phyloP scores from a whole-genome alignment of 1,139 yeast genomes.

The Taphrina deformans region DNA sequence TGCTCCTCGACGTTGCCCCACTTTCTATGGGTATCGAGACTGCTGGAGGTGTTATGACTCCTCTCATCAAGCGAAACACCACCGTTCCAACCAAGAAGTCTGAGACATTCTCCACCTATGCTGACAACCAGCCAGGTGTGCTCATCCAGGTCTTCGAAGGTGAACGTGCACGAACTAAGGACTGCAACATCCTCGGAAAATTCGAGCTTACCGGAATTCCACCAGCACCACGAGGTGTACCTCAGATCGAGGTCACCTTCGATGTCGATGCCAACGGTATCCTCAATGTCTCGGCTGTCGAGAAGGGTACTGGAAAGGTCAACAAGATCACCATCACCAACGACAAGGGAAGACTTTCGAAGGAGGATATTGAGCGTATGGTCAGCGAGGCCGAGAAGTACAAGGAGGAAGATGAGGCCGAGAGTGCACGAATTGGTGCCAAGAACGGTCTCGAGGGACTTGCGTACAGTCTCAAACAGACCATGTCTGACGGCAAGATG shows the following conservation, averaged over 20 bases:
- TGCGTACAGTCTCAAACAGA: slow-evolving; percentile 84
- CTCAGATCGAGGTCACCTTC: slow-evolving; percentile 90
- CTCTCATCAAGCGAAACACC: slow-evolving; percentile 87
- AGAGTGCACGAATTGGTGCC: slow-evolving; percentile 69
- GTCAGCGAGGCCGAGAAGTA: slow-evolving; percentile 85
- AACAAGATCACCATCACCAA: slow-evolving; percentile 81
- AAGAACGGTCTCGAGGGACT: slow-evolving; percentile 92
- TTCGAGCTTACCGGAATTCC: slow-evolving; percentile 90
- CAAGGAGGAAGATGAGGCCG: slow-evolving; percentile 82
- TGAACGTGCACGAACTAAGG: slow-evolving; percentile 91
- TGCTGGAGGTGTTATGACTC: slow-evolving; percentile 93
- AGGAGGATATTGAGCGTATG: slow-evolving; percentile 94
- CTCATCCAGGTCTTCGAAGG: slow-evolving; percentile 91
- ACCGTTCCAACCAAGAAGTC: slow-evolving; percentile 93
- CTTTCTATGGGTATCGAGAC: slow-evolving; percentile 90
- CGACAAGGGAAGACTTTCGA: slow-evolving; percentile 94
- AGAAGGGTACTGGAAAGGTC: slow-evolving; percentile 83
- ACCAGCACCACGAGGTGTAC: slow-evolving; percentile 96
- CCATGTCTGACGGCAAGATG: slow-evolving; percentile 79
- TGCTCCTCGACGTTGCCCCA: slow-evolving; percentile 85
- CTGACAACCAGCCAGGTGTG: slow-evolving; percentile 93
- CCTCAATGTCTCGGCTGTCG: slow-evolving; percentile 89
- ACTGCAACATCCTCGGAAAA: slow-evolving; percentile 91
- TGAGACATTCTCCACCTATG: slow-evolving; percentile 84
- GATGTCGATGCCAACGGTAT: slow-evolving; percentile 92